Percentiles rank a stretch among this genome's conserved stretches.
Conservation (phyloP, 208 protist genomes). For the Trypanosoma grayi region DNA sequence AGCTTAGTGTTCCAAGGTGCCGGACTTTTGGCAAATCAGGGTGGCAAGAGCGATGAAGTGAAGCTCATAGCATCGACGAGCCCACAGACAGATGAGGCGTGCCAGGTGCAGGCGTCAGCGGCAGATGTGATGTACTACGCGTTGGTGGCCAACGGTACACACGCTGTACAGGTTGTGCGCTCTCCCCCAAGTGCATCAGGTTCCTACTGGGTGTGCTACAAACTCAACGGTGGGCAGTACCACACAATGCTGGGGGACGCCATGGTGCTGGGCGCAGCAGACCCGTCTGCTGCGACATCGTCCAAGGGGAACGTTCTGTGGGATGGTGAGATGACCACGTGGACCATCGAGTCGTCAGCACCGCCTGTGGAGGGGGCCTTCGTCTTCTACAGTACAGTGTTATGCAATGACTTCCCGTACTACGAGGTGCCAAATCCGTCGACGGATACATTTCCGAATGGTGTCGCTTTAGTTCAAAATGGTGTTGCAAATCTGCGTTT, state of each 20-base stretch:
- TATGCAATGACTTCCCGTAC: constrained; percentile 74
- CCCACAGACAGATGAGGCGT: constrained; percentile 20
- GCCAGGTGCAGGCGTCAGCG: constrained; percentile 24
- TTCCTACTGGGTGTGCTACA: constrained; percentile 83
- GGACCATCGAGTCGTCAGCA: constrained; percentile 44
- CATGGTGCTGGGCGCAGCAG: constrained; percentile 23
- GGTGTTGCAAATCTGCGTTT: constrained; percentile 13
- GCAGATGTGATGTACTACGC: constrained; percentile 34
- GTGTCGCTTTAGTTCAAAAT: constrained; percentile 17
- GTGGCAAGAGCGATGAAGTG: constrained; percentile 39
- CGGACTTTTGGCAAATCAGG: constrained; percentile 43
- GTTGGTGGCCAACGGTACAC: constrained; percentile 72
- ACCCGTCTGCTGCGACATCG: constrained; percentile 47
- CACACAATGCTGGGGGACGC: constrained; percentile 40
- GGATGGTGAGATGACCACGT: constrained; percentile 59
- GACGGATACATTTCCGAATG: constrained; percentile 8
- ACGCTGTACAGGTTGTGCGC: constrained; percentile 52
- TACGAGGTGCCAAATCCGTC: constrained; percentile 29
- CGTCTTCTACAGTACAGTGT: constrained; percentile 71
- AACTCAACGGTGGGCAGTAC: constrained; percentile 81
- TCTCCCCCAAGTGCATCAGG: background rate
- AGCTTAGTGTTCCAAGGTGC: constrained; percentile 73
- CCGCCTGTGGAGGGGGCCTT: constrained; percentile 30
- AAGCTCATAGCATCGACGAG: constrained; percentile 50
- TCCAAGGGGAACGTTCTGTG: constrained; percentile 27